phyloP scores from a whole-genome alignment of 352 stramenopile species.

The Pythium brachiatum region DNA sequence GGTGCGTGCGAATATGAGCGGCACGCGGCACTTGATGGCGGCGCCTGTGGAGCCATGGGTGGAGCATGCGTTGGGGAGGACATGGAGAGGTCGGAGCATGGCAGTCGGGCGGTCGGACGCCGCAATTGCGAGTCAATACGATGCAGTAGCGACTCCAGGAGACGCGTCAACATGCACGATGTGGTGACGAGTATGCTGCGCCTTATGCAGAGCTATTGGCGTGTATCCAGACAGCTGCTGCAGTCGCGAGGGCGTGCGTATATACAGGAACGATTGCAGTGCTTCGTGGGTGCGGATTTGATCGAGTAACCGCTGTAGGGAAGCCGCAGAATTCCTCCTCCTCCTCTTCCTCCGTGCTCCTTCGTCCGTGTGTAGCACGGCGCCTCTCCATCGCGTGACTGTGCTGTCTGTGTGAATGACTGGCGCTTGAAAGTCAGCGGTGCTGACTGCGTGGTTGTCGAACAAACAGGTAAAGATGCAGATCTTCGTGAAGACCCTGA shows the following conservation, averaged over 20 bases:
- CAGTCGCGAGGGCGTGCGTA: neutral
- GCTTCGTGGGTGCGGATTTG: too few species aligned
- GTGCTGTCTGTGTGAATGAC: neutral
- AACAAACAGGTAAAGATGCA: slow-evolving; percentile 80
- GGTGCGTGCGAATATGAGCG: slow-evolving; percentile 18
- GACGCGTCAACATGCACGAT: neutral
- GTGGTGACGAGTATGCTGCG: neutral
- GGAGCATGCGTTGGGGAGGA: too few species aligned
- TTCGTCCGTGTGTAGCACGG: neutral
- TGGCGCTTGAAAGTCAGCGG: neutral
- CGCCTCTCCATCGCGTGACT: neutral
- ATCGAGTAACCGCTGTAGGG: too few species aligned
- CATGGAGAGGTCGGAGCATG: neutral
- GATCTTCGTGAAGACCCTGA: slow-evolving; percentile 98
- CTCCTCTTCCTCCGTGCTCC: neutral
- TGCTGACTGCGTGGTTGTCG: slow-evolving; percentile 2
- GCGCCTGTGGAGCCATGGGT: neutral
- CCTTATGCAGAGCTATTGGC: neutral
- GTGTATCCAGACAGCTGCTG: neutral
- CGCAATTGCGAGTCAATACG: neutral
- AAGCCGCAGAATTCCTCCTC: neutral
- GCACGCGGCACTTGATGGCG: slow-evolving; percentile 1
- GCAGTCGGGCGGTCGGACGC: neutral
- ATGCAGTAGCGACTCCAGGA: neutral
- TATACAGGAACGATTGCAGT: too few species aligned